Evolutionary conservation across 208 protist genomes (phyloP).

Genomic region (Wallacemonas sp.): DNA sequence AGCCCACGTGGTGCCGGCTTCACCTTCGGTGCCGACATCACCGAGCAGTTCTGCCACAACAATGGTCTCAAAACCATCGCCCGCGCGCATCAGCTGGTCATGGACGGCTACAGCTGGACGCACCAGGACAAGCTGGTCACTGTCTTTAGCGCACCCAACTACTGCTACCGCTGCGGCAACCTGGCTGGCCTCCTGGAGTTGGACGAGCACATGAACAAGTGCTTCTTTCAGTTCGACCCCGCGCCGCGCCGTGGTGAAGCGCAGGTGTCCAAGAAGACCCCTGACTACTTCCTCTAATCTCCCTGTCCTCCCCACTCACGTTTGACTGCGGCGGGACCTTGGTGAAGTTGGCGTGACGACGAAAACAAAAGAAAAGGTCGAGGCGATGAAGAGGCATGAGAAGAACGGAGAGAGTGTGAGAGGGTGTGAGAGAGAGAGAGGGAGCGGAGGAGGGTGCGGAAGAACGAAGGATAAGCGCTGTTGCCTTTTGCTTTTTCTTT

Average conservation of each 20-base stretch:
- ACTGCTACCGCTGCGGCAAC: conserved; percentile 99
- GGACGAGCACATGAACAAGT: conserved; percentile 98
- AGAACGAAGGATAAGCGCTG: no score
- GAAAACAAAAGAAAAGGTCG: neutral
- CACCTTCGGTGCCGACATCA: conserved; percentile 98
- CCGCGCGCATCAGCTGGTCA: conserved; percentile 97
- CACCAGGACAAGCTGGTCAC: conserved; percentile 98
- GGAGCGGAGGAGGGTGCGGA: neutral
- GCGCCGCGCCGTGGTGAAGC: conserved; percentile 98
- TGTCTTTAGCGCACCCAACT: conserved; percentile 99
- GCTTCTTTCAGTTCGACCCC: conserved; percentile 99
- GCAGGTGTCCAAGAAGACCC: conserved; percentile 97
- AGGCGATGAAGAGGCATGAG: no score
- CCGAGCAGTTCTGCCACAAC: conserved; percentile 98
- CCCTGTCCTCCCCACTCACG: no score
- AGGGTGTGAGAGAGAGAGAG: neutral
- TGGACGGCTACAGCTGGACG: conserved; percentile 98
- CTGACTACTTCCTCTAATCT: conserved; percentile 98
- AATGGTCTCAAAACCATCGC: conserved; percentile 97
- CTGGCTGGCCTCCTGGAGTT: conserved; percentile 97
- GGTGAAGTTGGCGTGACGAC: no score
- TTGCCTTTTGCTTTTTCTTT: no score
- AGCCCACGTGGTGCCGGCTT: conserved; percentile 98
- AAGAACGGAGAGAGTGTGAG: neutral
- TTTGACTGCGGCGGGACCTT: no score